These are phyloP conservation scores for Mycocentrospora acerina DNA, from an alignment of 2,329 filamentous ascomycete genomes.

Conservation along the genomic window DNA sequence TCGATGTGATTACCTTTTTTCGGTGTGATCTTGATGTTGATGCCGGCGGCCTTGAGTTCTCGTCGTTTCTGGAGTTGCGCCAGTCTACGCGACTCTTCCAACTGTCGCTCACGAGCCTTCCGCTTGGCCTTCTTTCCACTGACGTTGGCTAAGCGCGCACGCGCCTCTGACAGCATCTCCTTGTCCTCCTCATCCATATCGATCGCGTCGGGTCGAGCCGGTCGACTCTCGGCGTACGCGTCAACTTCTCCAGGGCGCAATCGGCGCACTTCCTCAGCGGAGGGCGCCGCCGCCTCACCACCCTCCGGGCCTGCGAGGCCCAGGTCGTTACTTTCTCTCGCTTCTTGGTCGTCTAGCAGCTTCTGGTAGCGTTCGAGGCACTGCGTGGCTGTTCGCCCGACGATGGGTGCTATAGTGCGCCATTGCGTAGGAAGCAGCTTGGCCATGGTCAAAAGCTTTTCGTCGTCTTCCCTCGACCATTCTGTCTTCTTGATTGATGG, in stretches of 20 bases:
- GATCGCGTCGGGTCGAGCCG: constrained; percentile 92
- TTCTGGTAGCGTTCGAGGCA: constrained; percentile 97
- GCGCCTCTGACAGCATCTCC: constrained; percentile 97
- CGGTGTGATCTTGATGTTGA: constrained; percentile 93
- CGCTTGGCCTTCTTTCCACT: constrained; percentile 99
- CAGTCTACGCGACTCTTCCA: constrained; percentile 89
- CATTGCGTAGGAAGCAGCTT: constrained; percentile 99
- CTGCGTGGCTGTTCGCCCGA: constrained; percentile 94
- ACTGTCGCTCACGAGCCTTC: constrained; percentile 91
- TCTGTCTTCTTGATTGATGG: constrained; percentile 98
- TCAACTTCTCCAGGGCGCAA: constrained; percentile 92
- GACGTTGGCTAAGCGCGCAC: constrained; percentile 93
- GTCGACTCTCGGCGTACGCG: constrained; percentile 95
- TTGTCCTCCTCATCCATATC: constrained; percentile 99
- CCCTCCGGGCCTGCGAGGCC: constrained; percentile 83
- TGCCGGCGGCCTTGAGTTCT: constrained; percentile 95
- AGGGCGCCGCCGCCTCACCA: constrained; percentile 82
- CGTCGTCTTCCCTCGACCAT: constrained; percentile 98
- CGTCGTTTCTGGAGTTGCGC: constrained; percentile 91
- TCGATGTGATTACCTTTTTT: constrained; percentile 98
- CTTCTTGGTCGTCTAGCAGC: constrained; percentile 91
- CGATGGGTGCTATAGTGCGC: constrained; percentile 96
- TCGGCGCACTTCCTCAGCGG: constrained; percentile 86
- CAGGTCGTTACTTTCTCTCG: constrained; percentile 77
- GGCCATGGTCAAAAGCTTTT: constrained; percentile 92